A percentile compares a stretch with the other conserved stretches of the same genome.
phyloP scores from a whole-genome alignment of 129 eudicot species.

The Ambrosia trifida region DNA sequence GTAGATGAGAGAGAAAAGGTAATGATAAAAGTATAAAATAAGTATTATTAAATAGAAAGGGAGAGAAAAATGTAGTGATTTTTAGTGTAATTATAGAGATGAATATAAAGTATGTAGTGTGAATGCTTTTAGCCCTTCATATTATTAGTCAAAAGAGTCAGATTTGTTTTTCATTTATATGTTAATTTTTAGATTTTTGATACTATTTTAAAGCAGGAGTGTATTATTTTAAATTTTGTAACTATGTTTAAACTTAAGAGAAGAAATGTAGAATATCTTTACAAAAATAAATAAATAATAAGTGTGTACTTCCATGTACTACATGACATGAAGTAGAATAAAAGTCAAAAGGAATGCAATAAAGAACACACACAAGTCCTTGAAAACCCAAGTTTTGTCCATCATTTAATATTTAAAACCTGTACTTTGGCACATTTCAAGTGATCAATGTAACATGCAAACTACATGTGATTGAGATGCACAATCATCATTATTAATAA shows the following conservation, averaged over 20 bases:
- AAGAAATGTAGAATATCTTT: constrained; percentile 3
- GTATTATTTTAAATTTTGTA: background rate
- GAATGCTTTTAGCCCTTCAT: no score
- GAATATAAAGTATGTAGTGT: no score
- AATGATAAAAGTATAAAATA: no score
- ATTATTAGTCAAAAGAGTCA: background rate
- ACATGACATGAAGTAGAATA: constrained; percentile 23
- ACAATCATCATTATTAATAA: constrained; percentile 22
- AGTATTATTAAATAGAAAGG: no score
- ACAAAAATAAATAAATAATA: background rate
- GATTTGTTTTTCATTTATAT: background rate
- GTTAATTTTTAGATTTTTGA: background rate
- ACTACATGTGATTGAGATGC: constrained; percentile 45
- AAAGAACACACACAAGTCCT: constrained; percentile 29
- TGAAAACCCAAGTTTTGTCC: constrained; percentile 31
- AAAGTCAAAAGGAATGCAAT: constrained; percentile 27
- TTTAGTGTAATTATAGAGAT: no score
- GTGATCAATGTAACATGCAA: constrained; percentile 40
- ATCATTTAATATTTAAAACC: constrained; percentile 16
- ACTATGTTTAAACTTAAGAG: background rate
- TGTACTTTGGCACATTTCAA: constrained; percentile 30
- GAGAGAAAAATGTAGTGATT: no score
- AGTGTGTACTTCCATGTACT: constrained; percentile 41
- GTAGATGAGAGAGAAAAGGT: no score
- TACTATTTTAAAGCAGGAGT: background rate